phyloP scores from a whole-genome alignment of 2,329 filamentous ascomycete species.

The Triangularia setosa region DNA sequence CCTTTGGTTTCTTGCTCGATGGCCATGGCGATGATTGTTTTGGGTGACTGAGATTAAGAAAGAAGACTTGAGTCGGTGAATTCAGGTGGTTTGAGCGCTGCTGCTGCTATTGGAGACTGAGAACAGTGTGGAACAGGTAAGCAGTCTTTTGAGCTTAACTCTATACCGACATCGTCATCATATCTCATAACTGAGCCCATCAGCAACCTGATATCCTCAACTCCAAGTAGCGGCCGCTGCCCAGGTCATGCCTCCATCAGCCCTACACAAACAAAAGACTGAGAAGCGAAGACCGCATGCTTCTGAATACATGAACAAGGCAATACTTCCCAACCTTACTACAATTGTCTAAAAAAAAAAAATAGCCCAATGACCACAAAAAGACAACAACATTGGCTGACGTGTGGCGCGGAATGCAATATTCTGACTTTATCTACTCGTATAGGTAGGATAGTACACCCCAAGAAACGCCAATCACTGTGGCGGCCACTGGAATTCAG shows the following conservation, averaged over 20 bases:
- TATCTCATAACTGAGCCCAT: neutral
- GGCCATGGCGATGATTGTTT: neutral
- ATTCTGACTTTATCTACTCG: neutral
- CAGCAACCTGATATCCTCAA: neutral
- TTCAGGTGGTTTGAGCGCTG: neutral
- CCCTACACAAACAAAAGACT: neutral
- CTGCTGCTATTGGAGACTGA: neutral
- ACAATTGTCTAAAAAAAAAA: neutral
- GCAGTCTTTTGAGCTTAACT: neutral
- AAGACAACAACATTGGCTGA: too few species aligned
- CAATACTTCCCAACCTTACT: neutral
- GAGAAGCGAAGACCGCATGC: neutral
- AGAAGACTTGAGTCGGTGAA: neutral
- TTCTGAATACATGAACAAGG: neutral
- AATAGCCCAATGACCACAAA: neutral
- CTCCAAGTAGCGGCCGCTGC: neutral
- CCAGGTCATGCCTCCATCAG: neutral
- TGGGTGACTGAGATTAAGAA: neutral
- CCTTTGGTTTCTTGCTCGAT: neutral
- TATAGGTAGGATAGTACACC: neutral
- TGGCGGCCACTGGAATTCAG: too few species aligned
- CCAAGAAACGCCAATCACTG: neutral
- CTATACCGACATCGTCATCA: neutral
- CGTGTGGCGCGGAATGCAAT: neutral
- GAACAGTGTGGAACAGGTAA: neutral